A percentile compares a stretch with the other conserved stretches of the same genome.
Evolutionary conservation across 2,329 filamentous ascomycete species (phyloP).

Genomic region (Triangularia verruculosa): DNA sequence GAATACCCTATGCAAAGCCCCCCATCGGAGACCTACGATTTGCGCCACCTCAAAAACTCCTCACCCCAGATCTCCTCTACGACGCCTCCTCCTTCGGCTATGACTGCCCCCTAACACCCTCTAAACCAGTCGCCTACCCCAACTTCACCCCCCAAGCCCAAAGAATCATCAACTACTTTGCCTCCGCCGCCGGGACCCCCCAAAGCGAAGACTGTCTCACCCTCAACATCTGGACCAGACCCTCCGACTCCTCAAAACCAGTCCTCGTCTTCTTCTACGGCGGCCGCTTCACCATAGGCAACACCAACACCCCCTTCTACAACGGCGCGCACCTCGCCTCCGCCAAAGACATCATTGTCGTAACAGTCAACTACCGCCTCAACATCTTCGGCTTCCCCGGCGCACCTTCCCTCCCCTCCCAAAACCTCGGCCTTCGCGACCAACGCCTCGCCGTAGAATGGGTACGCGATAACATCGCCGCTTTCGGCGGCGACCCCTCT

Average conservation of each 20-base stretch:
- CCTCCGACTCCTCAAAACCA: slow-evolving; percentile 17
- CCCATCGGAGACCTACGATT: slow-evolving; percentile 28
- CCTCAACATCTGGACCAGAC: slow-evolving; percentile 30
- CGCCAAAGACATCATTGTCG: slow-evolving; percentile 38
- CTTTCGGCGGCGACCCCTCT: slow-evolving; percentile 44
- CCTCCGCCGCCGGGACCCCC: slow-evolving; percentile 31
- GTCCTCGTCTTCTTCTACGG: slow-evolving; percentile 29
- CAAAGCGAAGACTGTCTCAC: slow-evolving; percentile 27
- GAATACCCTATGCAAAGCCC: slow-evolving; percentile 31
- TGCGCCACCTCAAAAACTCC: slow-evolving; percentile 23
- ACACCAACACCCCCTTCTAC: slow-evolving; percentile 30
- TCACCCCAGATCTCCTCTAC: slow-evolving; percentile 10
- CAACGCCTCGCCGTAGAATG: slow-evolving; percentile 50
- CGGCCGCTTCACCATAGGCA: slow-evolving; percentile 31
- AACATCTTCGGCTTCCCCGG: slow-evolving; percentile 33
- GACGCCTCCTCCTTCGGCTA: slow-evolving; percentile 28
- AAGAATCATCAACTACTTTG: slow-evolving; percentile 22
- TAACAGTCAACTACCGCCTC: slow-evolving; percentile 32
- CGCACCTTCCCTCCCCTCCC: slow-evolving; percentile 22
- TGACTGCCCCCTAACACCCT: slow-evolving; percentile 22
- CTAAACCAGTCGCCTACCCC: slow-evolving; percentile 17
- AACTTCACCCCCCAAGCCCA: slow-evolving; percentile 33
- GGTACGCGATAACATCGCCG: slow-evolving; percentile 44
- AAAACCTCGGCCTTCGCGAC: slow-evolving; percentile 51
- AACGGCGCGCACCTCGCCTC: slow-evolving; percentile 27